Evolutionary conservation across 2,329 filamentous ascomycete genomes (phyloP).

Genomic region (Aspergillus ruber): DNA sequence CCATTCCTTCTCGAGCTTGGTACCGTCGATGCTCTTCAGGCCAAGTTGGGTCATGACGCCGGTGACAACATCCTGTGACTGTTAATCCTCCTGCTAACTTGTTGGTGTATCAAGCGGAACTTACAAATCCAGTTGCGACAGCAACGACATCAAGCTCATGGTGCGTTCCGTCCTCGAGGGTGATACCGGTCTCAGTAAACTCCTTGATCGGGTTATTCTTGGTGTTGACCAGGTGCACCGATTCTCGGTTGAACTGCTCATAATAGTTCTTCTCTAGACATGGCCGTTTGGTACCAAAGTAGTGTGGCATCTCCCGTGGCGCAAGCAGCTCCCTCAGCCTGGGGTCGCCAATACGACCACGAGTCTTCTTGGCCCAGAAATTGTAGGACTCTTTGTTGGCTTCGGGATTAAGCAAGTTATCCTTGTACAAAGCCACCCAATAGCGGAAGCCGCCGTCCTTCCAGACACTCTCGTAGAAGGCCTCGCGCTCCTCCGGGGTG

Average conservation of each 20-base stretch:
- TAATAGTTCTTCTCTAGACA: constrained; percentile 46
- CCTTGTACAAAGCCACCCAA: constrained; percentile 51
- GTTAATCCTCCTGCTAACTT: no score
- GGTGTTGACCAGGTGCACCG: constrained; percentile 44
- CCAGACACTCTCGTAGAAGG: constrained; percentile 47
- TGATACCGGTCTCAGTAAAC: constrained; percentile 37
- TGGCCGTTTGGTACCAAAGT: constrained; percentile 49
- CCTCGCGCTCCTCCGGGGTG: constrained; percentile 44
- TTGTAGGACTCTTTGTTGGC: constrained; percentile 51
- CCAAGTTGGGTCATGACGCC: constrained; percentile 37
- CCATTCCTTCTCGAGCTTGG: constrained; percentile 32
- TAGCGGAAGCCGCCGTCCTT: constrained; percentile 49
- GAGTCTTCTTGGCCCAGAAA: constrained; percentile 51
- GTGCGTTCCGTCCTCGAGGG: constrained; percentile 31
- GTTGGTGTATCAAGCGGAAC: constrained; percentile 19
- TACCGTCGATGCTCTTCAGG: constrained; percentile 27
- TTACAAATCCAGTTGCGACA: constrained; percentile 39
- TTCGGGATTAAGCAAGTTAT: constrained; percentile 41
- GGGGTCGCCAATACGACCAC: constrained; percentile 46
- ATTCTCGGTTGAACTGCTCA: constrained; percentile 42
- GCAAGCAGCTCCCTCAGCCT: constrained; percentile 47
- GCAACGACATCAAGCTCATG: constrained; percentile 35
- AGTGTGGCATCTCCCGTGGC: constrained; percentile 47
- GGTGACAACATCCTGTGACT: constrained; percentile 13
- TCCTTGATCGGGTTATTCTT: constrained; percentile 38